Evolutionary conservation across 2,329 filamentous ascomycete species (phyloP).

Genomic region (Diaporthe sp.): DNA sequence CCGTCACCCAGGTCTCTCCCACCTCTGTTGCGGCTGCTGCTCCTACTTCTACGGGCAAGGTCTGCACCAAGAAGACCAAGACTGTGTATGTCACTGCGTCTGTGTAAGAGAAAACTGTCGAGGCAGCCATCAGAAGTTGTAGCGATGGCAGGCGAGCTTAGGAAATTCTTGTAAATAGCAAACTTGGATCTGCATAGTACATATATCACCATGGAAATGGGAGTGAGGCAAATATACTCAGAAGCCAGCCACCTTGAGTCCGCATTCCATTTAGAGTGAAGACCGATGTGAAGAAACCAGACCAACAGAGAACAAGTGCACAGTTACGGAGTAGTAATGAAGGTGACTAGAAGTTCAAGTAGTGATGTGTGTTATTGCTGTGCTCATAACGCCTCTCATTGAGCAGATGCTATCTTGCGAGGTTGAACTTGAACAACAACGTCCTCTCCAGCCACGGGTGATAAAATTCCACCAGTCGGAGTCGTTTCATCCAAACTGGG

Average conservation of each 20-base stretch:
- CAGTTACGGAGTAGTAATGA: too few relatives aligned
- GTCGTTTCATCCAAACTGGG: neutral
- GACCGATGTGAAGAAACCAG: neutral
- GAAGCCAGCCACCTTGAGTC: neutral
- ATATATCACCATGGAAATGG: neutral
- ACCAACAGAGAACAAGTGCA: neutral
- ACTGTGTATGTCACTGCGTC: conserved; percentile 38
- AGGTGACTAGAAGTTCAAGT: too few relatives aligned
- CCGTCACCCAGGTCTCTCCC: neutral
- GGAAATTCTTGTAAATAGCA: conserved; percentile 18
- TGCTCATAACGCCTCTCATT: neutral
- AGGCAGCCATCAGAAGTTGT: too few relatives aligned
- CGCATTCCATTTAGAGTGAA: neutral
- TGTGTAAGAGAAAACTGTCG: neutral
- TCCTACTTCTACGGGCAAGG: conserved; percentile 8
- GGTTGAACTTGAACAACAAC: neutral
- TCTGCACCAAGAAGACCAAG: conserved; percentile 37
- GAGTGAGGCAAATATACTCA: neutral
- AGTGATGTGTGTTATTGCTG: too few relatives aligned
- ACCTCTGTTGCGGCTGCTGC: conserved; percentile 10
- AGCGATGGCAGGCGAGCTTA: neutral
- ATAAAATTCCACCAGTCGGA: conserved; percentile 5
- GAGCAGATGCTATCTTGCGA: neutral
- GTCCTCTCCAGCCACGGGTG: neutral
- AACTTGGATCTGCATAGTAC: neutral